phyloP scores from a whole-genome alignment of 208 protist genomes.

The Trypanosomatidae sp. region DNA sequence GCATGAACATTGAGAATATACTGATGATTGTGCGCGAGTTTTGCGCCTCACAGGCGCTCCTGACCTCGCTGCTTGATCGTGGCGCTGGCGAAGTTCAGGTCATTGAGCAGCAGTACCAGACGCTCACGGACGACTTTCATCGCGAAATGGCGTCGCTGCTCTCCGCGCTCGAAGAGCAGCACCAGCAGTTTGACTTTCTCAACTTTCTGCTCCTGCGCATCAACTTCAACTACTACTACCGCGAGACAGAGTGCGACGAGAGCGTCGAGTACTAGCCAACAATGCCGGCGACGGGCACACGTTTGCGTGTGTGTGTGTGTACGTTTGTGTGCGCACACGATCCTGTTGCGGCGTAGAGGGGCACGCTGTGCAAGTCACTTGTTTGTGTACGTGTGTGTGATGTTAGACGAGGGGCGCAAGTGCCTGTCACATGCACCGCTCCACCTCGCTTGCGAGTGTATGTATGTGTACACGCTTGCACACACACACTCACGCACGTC shows the following conservation, averaged over 20 bases:
- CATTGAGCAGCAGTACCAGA: conserved; percentile 37
- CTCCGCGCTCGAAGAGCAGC: conserved; percentile 48
- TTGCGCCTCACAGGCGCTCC: conserved; percentile 40
- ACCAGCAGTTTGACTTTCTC: conserved; percentile 53
- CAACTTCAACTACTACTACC: conserved; percentile 62
- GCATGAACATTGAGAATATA: conserved; percentile 57
- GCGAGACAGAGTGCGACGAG: conserved; percentile 12
- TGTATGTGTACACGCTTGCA: no score
- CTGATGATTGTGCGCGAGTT: conserved; percentile 39
- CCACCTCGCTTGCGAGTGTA: no score
- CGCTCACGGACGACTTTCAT: conserved; percentile 41
- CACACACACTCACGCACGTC: no score
- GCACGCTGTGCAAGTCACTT: no score
- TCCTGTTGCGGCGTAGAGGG: no score
- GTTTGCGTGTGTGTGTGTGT: no score
- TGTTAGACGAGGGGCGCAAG: no score
- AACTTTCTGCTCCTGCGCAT: conserved; percentile 59
- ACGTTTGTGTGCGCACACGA: no score
- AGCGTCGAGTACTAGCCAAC: conserved; percentile 50
- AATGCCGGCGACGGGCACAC: no score
- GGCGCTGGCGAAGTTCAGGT: conserved; percentile 34
- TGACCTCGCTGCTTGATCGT: conserved; percentile 41
- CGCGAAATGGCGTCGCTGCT: conserved; percentile 43
- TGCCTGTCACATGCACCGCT: no score
- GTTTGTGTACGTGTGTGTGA: no score